A percentile compares a stretch with the other conserved stretches of the same genome.
Evolutionary conservation across 2,329 filamentous ascomycete genomes (phyloP).

Genomic region (Emydomyces testavorans): DNA sequence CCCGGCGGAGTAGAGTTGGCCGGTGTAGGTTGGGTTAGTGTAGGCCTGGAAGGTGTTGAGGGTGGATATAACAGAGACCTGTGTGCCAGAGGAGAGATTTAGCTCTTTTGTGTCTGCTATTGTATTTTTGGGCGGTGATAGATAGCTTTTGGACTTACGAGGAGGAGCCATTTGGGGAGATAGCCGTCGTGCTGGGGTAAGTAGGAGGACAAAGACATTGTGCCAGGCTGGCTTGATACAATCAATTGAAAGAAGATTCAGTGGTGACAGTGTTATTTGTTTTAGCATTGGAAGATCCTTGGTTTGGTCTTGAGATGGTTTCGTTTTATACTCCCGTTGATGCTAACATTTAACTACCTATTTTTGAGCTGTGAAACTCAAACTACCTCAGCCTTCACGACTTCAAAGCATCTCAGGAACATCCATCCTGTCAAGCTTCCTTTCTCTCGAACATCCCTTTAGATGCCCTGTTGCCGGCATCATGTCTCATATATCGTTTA

Average conservation of each 20-base stretch:
- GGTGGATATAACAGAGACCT: slow-evolving; percentile 74
- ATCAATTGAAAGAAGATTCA: too few species aligned
- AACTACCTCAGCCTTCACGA: not conserved
- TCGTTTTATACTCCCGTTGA: too few species aligned
- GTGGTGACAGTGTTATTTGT: too few species aligned
- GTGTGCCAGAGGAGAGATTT: slow-evolving; percentile 6
- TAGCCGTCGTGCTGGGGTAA: slow-evolving; percentile 38
- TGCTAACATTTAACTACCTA: too few species aligned
- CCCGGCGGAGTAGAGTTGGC: slow-evolving; percentile 59
- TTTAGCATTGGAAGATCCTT: too few species aligned
- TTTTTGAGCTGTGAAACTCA: not conserved
- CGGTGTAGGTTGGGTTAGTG: slow-evolving; percentile 64
- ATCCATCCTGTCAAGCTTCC: too few species aligned
- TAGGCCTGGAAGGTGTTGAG: slow-evolving; percentile 82
- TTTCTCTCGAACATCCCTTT: too few species aligned
- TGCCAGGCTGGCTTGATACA: not conserved
- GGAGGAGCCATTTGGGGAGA: slow-evolving; percentile 54
- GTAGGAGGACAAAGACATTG: slow-evolving; percentile 22
- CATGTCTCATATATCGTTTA: slow-evolving; percentile 9
- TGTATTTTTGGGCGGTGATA: not conserved
- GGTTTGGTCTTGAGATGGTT: too few species aligned
- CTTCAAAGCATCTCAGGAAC: not conserved
- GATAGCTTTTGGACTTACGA: slow-evolving; percentile 37
- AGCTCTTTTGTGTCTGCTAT: slow-evolving; percentile 6
- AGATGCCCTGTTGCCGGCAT: not conserved